Evolutionary conservation across 2,329 filamentous ascomycete species (phyloP).

Genomic region (Fusarium nematophilum): DNA sequence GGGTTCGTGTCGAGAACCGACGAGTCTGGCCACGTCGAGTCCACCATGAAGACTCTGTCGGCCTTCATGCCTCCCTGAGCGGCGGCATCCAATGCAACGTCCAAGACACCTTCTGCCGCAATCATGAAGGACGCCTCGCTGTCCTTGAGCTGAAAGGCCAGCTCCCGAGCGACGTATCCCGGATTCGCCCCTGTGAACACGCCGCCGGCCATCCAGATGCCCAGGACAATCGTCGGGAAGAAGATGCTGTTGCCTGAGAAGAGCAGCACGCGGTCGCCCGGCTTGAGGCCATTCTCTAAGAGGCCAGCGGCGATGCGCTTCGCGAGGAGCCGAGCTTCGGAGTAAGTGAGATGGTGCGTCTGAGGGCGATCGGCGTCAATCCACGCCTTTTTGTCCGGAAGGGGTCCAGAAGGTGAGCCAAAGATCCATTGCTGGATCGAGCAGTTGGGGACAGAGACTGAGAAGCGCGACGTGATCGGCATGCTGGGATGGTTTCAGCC

Average conservation of each 20-base stretch:
- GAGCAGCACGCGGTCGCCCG: slow-evolving; percentile 77
- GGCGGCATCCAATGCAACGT: slow-evolving; percentile 75
- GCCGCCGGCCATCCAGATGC: slow-evolving; percentile 80
- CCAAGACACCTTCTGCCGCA: slow-evolving; percentile 68
- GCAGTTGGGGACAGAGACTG: slow-evolving; percentile 56
- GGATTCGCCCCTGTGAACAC: slow-evolving; percentile 83
- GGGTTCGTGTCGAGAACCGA: slow-evolving; percentile 21
- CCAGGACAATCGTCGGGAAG: slow-evolving; percentile 77
- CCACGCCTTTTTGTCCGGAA: slow-evolving; percentile 60
- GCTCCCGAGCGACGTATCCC: slow-evolving; percentile 72
- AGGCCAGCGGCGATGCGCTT: slow-evolving; percentile 79
- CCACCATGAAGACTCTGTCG: slow-evolving; percentile 73
- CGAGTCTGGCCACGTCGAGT: slow-evolving; percentile 63
- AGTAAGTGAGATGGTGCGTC: slow-evolving; percentile 72
- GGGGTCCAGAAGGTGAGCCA: slow-evolving; percentile 56
- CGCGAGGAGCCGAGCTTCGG: slow-evolving; percentile 74
- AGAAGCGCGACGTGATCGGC: slow-evolving; percentile 62
- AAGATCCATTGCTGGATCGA: slow-evolving; percentile 69
- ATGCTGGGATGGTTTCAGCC: slow-evolving; percentile 47
- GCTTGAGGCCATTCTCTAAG: slow-evolving; percentile 69
- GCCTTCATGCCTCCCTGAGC: slow-evolving; percentile 64
- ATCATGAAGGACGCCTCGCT: slow-evolving; percentile 76
- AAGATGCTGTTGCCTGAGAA: slow-evolving; percentile 81
- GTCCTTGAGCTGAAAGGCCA: slow-evolving; percentile 81
- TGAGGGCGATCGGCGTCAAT: slow-evolving; percentile 76